Evolutionary conservation across 2,329 filamentous ascomycete genomes (phyloP).

Genomic region (Aspergillus caelatus): DNA sequence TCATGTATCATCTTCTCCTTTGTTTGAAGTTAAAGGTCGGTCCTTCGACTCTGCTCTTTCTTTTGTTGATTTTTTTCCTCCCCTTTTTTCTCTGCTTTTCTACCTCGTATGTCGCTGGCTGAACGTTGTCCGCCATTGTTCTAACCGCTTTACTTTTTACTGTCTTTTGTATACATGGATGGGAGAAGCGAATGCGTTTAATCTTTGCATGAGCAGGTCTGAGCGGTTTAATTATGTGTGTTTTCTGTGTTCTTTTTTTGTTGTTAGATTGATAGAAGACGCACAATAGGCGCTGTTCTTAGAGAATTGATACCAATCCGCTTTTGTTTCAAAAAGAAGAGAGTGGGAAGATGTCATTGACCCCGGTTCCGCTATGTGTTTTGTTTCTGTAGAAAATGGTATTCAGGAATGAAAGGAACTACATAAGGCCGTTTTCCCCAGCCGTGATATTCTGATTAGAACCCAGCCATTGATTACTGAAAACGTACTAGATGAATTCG

Average conservation of each 20-base stretch:
- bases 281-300: constrained; percentile 14
- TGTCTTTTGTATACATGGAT: constrained; percentile 20
- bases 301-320: constrained; percentile 28
- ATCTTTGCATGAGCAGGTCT: constrained; percentile 16
- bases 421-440: not conserved
- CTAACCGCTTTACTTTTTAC: constrained; percentile 8
- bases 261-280: constrained; percentile 27
- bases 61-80: not conserved
- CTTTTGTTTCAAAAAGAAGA: constrained; percentile 1
- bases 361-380: not conserved
- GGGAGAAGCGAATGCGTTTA: constrained; percentile 15
- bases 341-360: not conserved
- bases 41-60: constrained; percentile 6
- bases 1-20: constrained; percentile 8
- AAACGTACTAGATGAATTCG: not conserved
- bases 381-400: not conserved
- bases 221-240: constrained; percentile 17
- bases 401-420: not conserved
- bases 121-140: constrained; percentile 13
- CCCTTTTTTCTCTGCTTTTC: constrained; percentile 1
- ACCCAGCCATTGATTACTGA: not conserved
- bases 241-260: constrained; percentile 15
- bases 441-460: not conserved
- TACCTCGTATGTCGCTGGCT: not conserved
- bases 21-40: not conserved